Base-by-base conservation (phyloP, 176 grass and related monocot genomes). In the Carex pumila region DNA sequence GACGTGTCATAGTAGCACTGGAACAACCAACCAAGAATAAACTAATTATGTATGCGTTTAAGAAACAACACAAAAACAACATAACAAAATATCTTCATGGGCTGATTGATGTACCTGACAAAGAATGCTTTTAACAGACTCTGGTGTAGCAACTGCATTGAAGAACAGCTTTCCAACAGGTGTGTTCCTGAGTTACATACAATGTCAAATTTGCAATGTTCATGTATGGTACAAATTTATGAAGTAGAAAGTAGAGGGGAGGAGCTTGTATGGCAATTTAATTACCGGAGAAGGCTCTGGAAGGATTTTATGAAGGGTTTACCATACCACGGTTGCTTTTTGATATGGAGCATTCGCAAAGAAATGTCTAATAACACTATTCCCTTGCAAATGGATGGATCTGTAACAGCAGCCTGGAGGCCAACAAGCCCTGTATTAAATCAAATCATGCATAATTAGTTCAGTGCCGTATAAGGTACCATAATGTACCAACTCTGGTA, bases 291-390 rank as follows among this genome's bases (percentile, higher is more conserved):
- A 29, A 98, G 85, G 75, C 72, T 98, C 80, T 98, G 95, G 78
- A 98, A 98, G 43, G 86, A 95, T 83, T 63, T 94, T 68, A 98
- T 93, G 43, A 98, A 98, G 87, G 95, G 95, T 85, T 74, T 93
- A 59, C 85, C 95, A 63, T 88, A 98, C 95, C 95, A 98, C 21
- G 92, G 95, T 78, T 98, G 95, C 77, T 98, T 98, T 50, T 84
- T 98, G 10, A 93, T 94, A 83, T 94, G 95, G 84, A 98, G 95
- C 95, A 98, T 92, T 84, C 92, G 91, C 74, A 98, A 79, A 61
- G 95, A 98, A 89, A 98, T 98, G 79, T 98, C 90, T 64, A 98
- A 83, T 66, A 98, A 84, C 49, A 98, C 71, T 72, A 98, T 89
- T 66, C 95, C 95, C 65, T 86, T 90, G 65, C 95, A 95, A 17